Percentiles rank a stretch among this genome's conserved stretches.
These are phyloP conservation scores for Xylaria sp. DNA, from an alignment of 2,329 filamentous ascomycete species.

Conservation along the genomic window DNA sequence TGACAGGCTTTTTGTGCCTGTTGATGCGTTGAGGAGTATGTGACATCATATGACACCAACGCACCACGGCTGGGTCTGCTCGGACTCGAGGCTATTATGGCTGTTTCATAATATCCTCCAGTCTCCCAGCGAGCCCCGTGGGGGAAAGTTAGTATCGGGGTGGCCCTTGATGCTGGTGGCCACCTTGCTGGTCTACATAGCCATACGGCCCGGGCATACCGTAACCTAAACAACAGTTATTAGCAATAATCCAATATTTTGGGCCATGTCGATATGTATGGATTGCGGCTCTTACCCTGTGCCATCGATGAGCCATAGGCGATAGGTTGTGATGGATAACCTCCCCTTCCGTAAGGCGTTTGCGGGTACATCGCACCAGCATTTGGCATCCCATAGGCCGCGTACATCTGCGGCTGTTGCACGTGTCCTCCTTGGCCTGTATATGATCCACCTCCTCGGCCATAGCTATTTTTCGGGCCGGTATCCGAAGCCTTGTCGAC, in stretches of 20 bases:
- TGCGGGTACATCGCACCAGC: slow-evolving; percentile 53
- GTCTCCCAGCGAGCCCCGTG: not conserved
- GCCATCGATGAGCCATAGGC: slow-evolving; percentile 58
- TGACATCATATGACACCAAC: not conserved
- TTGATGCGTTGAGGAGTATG: slow-evolving; percentile 21
- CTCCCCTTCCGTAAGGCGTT: slow-evolving; percentile 57
- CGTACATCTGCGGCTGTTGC: slow-evolving; percentile 51
- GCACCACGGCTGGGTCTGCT: not conserved
- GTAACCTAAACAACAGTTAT: slow-evolving; percentile 43
- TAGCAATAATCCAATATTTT: slow-evolving; percentile 1
- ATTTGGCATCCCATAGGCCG: slow-evolving; percentile 53
- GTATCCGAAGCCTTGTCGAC: slow-evolving; percentile 95
- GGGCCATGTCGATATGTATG: slow-evolving; percentile 2
- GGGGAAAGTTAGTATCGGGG: slow-evolving; percentile 54
- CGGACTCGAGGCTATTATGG: not conserved
- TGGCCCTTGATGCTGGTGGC: slow-evolving; percentile 54
- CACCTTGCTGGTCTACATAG: slow-evolving; percentile 57
- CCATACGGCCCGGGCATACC: slow-evolving; percentile 53
- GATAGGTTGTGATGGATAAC: slow-evolving; percentile 52
- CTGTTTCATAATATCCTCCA: slow-evolving; percentile 11
- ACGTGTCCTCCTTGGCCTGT: slow-evolving; percentile 51
- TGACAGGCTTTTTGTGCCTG: slow-evolving; percentile 22
- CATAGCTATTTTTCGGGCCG: slow-evolving; percentile 67
- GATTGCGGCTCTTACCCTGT: slow-evolving; percentile 53
- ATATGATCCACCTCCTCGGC: slow-evolving; percentile 51